These are phyloP conservation scores for Salvia splendens DNA, from an alignment of 257 asterid genomes.

Conservation along the genomic window DNA sequence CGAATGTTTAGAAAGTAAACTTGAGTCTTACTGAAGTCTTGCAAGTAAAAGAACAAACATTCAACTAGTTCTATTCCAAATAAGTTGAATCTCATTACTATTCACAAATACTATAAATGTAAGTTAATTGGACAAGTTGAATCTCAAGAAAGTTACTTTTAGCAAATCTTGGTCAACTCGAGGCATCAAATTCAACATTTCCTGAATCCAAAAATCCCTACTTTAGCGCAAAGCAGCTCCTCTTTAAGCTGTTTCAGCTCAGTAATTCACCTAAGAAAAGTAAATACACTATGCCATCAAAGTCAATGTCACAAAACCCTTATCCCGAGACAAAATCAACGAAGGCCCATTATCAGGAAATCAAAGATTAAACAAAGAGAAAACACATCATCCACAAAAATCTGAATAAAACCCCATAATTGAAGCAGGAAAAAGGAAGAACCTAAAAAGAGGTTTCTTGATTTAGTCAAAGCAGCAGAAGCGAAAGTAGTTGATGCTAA, in stretches of 20 bases:
- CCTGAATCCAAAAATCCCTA: slow-evolving; percentile 33
- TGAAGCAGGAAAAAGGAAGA: slow-evolving; percentile 36
- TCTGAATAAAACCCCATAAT: slow-evolving; percentile 38
- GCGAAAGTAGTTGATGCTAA: slow-evolving; percentile 40
- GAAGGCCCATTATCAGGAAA: slow-evolving; percentile 16
- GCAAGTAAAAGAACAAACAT: slow-evolving; percentile 18
- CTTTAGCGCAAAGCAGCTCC: slow-evolving; percentile 19
- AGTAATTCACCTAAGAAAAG: slow-evolving; percentile 30
- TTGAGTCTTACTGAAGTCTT: background rate
- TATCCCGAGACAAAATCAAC: slow-evolving; percentile 24
- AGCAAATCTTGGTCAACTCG: slow-evolving; percentile 38
- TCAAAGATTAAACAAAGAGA: background rate
- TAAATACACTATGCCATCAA: slow-evolving; percentile 29
- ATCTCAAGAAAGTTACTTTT: slow-evolving; percentile 37
- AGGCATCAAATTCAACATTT: slow-evolving; percentile 35
- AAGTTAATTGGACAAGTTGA: slow-evolving; percentile 19
- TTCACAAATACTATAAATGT: slow-evolving; percentile 5
- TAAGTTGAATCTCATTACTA: slow-evolving; percentile 28
- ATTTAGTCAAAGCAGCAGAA: slow-evolving; percentile 47
- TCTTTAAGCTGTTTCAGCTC: slow-evolving; percentile 15
- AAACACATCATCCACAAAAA: slow-evolving; percentile 30
- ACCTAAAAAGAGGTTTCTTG: slow-evolving; percentile 44
- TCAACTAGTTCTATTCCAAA: slow-evolving; percentile 1
- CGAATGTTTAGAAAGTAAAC: slow-evolving; percentile 13
- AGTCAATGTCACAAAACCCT: slow-evolving; percentile 37